Evolutionary conservation across 2,329 filamentous ascomycete genomes (phyloP), one percentile per base, ranked within the genome.

Genomic region (Fusarium nodosum): DNA sequence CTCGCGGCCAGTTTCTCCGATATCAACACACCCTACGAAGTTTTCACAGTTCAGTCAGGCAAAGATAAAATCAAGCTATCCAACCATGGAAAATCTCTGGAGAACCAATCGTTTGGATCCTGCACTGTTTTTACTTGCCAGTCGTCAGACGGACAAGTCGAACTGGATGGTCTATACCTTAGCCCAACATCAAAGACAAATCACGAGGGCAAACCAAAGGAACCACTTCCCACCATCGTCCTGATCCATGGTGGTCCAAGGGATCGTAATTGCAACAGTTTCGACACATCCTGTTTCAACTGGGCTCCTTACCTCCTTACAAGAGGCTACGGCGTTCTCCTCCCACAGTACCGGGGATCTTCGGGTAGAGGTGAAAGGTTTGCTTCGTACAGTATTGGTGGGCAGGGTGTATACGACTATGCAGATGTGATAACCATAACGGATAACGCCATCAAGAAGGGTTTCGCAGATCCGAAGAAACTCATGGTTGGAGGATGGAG

Each of bases 271-370:
- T 61, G 45, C 1, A 30, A 76, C 36, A 18, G 18, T 7, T 81
- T 82, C 57, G 72, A 79, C 39, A 46, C 69, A 5, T n/a, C 65
- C 0, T 42, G 39, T 31, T 72, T 69, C 38, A 71, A 71, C 42
- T 79, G 75, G 74, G 64, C 73, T 1, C 75, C 78, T 3, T 74
- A 74, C 18, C 66, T 81, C 12, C 73, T 82, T 5, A 58, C 74
- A 8, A 71, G 73, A 11, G 80, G 80, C n/a, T 81, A 80, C 41
- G 77, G 73, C 1, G 53, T 82, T n/a, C 71, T 83, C 6, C 67
- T 76, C 3, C 74, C 77, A 1, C 79, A 82, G 56, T 82, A 82
- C 48, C 78, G 80, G 15, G 81, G 81, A 26, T 75, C 76, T 22
- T 72, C 59, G 15, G 76, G 75, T 0, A 75, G 75, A 1, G 79